Base-by-base conservation (phyloP, 1,284 basidiomycete species). In the Papiliotrema nemorosa region DNA sequence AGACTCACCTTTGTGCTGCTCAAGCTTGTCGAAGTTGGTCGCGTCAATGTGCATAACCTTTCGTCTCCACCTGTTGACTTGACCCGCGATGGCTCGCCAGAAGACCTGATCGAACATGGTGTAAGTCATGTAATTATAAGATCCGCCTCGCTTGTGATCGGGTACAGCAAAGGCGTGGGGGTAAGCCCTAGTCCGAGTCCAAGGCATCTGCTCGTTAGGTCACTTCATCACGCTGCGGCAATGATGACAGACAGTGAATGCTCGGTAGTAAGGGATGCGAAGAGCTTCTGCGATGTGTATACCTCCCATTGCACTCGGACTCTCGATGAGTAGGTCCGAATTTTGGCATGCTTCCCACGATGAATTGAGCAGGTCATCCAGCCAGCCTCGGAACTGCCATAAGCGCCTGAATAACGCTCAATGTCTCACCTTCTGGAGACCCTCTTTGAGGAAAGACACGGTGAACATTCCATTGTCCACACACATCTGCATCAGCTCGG, bases 121-220 rank as follows among this genome's bases (percentile, higher is more conserved):
- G 62, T 77, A 78, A 0, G 77, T 77, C 91, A 97, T 94, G 73
- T 96, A 97, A 70, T 98, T 98, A 75, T 97, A 98, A 57, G 88
- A 81, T 26, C 93, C 93, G 22, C 94, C 94, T 84, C 92, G 90
- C 83, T 91, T 75, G 65, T 83, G 83, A 52, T 93, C 91, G 1
- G 96, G 94, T 2, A 97, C 94, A 18, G 91, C 92, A 67, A 98
- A 98, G 3, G 94, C 92, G 69, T 98, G 94, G 31, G 94, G 94
- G 72, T 97, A 98, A 4, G 89, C 91, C 63, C 91, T 84, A 20
- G 73, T 82, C 13, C 79, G 64, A 2, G 79, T 79, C 80, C 80
- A 80, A 3, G 78, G 79, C 80, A 81, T 81, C 42, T 55, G 63
- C 1, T 14, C 13, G 13, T 39, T 34, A 41, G 39, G 9, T 54